Conservation (phyloP, 176 grass and related monocot genomes). For the Saccharum spontaneum region DNA sequence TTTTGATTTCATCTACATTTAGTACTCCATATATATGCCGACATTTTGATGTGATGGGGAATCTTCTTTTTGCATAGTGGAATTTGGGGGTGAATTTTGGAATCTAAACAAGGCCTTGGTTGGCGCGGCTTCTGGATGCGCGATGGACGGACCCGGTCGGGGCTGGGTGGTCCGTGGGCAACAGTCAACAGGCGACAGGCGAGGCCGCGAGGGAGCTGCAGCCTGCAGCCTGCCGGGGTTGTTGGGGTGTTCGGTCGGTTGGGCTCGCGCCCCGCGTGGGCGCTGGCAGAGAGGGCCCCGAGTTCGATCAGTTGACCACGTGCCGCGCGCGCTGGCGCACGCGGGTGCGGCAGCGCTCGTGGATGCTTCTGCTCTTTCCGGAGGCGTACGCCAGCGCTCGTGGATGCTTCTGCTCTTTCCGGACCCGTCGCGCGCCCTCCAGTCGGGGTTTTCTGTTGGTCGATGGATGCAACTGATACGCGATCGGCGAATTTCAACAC, state of each 20-base stretch:
- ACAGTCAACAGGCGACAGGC: not conserved
- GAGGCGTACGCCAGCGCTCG: no score
- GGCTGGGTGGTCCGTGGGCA: not conserved
- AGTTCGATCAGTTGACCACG: constrained; percentile 28
- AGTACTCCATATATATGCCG: no score
- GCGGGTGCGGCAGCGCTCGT: not conserved
- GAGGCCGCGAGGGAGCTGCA: not conserved
- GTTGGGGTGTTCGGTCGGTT: constrained; percentile 15
- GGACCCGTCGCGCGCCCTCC: not conserved
- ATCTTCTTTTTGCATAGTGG: no score
- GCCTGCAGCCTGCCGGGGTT: not conserved
- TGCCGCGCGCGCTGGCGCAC: constrained; percentile 23
- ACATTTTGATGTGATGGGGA: no score
- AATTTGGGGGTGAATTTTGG: no score
- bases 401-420: no score
- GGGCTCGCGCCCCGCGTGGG: not conserved
- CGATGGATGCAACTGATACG: not conserved
- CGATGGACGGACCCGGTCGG: not conserved
- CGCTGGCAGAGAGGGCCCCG: not conserved
- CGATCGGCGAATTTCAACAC: not conserved
- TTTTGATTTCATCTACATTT: no score
- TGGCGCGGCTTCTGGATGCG: not conserved
- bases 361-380: not conserved
- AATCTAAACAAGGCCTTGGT: no score
- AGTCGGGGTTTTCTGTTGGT: not conserved